Evolutionary conservation across 2,329 filamentous ascomycete genomes (phyloP).

Genomic region (Talaromyces sp.): DNA sequence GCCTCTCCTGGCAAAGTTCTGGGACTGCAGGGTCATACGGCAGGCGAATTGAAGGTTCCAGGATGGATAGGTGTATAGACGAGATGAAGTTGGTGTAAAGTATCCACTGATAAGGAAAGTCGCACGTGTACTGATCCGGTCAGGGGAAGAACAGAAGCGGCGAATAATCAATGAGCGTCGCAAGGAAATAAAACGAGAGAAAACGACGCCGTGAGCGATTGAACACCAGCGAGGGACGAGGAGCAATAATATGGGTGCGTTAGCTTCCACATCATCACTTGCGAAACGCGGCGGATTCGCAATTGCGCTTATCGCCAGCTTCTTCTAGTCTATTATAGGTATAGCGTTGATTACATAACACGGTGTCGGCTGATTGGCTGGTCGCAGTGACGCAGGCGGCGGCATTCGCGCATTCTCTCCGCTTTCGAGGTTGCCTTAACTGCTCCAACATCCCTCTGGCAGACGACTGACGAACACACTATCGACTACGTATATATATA

Average conservation of each 20-base stretch:
- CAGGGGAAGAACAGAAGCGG: background rate
- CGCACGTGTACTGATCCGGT: background rate
- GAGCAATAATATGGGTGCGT: background rate
- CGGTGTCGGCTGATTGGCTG: background rate
- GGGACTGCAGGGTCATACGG: conserved; percentile 1
- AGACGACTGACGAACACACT: too few species aligned
- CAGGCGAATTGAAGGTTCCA: background rate
- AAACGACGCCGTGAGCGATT: background rate
- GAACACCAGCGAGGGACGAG: background rate
- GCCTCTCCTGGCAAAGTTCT: background rate
- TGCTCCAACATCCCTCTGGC: background rate
- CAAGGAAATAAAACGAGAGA: background rate
- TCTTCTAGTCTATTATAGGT: background rate
- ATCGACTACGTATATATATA: too few species aligned
- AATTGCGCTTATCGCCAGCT: background rate
- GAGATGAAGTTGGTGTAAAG: background rate
- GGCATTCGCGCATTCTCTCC: background rate
- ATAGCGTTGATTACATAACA: background rate
- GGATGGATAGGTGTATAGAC: background rate
- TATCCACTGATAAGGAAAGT: background rate
- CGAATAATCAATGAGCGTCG: background rate
- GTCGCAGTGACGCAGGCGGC: background rate
- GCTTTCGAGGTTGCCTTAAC: background rate
- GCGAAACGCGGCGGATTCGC: background rate
- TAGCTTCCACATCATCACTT: background rate